Conservation (phyloP, 352 stramenopile species). For the Globisporangium acanthophoron region DNA sequence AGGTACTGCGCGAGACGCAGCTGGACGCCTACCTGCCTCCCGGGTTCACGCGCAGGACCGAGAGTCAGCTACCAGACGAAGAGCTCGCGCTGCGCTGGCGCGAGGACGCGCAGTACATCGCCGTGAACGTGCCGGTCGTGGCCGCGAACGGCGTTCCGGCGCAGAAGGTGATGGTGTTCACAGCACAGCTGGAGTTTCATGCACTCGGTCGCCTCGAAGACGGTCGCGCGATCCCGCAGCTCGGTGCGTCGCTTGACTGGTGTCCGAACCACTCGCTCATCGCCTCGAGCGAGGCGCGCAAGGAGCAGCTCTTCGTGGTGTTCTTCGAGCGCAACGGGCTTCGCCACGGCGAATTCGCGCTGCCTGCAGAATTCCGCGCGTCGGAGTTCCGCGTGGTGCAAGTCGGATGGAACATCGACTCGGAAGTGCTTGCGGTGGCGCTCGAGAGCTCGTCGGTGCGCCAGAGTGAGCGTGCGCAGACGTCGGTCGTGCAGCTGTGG, state of each 20-base stretch:
- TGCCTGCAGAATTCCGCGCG: constrained; percentile 33
- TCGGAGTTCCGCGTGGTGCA: constrained; percentile 21
- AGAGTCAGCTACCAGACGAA: constrained; percentile 1
- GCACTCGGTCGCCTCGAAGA: constrained; percentile 68
- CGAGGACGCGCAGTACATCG: constrained; percentile 65
- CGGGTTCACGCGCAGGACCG: constrained; percentile 5
- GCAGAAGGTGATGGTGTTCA: constrained; percentile 57
- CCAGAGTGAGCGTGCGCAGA: neutral
- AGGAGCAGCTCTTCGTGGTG: constrained; percentile 51
- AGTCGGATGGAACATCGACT: constrained; percentile 60
- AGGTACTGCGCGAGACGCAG: constrained; percentile 66
- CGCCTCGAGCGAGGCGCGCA: constrained; percentile 51
- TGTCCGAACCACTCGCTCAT: constrained; percentile 72
- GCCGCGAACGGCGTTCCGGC: constrained; percentile 7
- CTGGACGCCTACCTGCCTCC: constrained; percentile 27
- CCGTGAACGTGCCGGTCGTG: constrained; percentile 40
- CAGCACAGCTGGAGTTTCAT: constrained; percentile 48
- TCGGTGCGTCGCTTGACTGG: constrained; percentile 55
- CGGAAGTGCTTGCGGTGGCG: constrained; percentile 63
- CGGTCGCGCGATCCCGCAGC: constrained; percentile 36
- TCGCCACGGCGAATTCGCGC: constrained; percentile 68
- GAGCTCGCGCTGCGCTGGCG: constrained; percentile 50
- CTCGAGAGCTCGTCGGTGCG: constrained; percentile 12
- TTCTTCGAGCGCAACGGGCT: constrained; percentile 86
- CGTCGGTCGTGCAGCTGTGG: constrained; percentile 58